A percentile compares a stretch with the other conserved stretches of the same genome.
These are phyloP conservation scores for Paraconiothyrium sp. DNA, from an alignment of 2,329 filamentous ascomycete species.

Conservation along the genomic window DNA sequence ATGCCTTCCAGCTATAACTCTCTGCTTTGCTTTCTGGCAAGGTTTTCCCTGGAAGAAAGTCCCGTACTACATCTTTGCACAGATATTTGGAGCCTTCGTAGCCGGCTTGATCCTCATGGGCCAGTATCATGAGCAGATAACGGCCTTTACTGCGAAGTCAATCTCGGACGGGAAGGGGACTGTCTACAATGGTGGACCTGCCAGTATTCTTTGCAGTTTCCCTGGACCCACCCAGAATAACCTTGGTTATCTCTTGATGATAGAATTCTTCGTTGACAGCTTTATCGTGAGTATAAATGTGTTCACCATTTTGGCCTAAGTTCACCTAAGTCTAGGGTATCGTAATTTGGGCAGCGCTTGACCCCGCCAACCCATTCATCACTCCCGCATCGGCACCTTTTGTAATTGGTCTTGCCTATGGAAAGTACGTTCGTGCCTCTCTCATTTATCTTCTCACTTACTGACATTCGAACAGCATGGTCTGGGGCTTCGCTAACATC, in stretches of 20 bases:
- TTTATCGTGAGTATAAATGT: conserved; percentile 58
- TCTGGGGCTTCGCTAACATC: conserved; percentile 66
- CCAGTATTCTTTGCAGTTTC: conserved; percentile 65
- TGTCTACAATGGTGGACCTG: conserved; percentile 61
- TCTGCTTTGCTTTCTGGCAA: conserved; percentile 60
- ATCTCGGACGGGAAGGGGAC: conserved; percentile 50
- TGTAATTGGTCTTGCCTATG: conserved; percentile 66
- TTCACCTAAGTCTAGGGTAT: conserved; percentile 49
- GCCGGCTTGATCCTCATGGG: conserved; percentile 65
- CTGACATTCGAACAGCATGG: conserved; percentile 44
- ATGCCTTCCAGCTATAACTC: conserved; percentile 51
- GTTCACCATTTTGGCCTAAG: background rate
- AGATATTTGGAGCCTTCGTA: conserved; percentile 66
- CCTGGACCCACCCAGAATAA: conserved; percentile 61
- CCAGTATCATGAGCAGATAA: conserved; percentile 65
- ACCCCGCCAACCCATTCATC: conserved; percentile 68
- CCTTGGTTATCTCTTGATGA: conserved; percentile 65
- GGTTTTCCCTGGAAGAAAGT: conserved; percentile 69
- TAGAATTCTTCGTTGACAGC: conserved; percentile 67
- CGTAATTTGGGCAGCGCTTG: conserved; percentile 66
- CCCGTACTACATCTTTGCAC: conserved; percentile 65
- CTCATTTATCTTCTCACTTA: background rate
- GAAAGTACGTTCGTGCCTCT: conserved; percentile 24
- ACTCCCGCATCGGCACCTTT: conserved; percentile 59
- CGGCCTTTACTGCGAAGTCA: conserved; percentile 51